Evolutionary conservation across 2,329 filamentous ascomycete genomes (phyloP).

Genomic region (Trichothecium sympodiale): DNA sequence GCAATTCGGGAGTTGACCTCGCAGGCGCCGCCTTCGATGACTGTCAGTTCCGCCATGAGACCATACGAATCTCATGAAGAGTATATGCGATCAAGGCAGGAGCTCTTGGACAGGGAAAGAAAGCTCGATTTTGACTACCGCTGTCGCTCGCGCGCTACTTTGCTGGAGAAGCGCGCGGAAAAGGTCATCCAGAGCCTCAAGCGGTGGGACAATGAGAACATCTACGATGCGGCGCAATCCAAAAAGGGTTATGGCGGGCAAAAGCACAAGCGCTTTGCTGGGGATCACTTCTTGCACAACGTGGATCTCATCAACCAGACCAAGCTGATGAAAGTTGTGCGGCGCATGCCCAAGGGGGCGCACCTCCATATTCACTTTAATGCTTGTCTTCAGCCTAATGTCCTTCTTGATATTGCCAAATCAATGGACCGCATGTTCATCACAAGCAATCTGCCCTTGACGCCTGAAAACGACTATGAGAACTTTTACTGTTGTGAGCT

Average conservation of each 20-base stretch:
- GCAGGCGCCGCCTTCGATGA: background rate
- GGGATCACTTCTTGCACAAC: slow-evolving; percentile 50
- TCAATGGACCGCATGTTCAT: slow-evolving; percentile 58
- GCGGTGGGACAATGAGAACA: slow-evolving; percentile 18
- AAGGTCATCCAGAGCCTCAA: slow-evolving; percentile 27
- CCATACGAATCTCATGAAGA: slow-evolving; percentile 9
- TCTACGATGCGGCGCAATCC: slow-evolving; percentile 23
- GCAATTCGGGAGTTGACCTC: slow-evolving; percentile 6
- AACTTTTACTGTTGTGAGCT: slow-evolving; percentile 46
- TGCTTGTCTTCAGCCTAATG: slow-evolving; percentile 51
- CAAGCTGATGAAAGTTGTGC: slow-evolving; percentile 43
- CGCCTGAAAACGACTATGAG: slow-evolving; percentile 21
- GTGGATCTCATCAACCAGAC: slow-evolving; percentile 42
- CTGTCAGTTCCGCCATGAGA: slow-evolving; percentile 1
- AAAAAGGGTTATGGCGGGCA: slow-evolving; percentile 30
- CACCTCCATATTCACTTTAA: slow-evolving; percentile 73
- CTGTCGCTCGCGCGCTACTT: slow-evolving; percentile 19
- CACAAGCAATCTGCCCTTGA: slow-evolving; percentile 42
- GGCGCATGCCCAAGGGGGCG: slow-evolving; percentile 56
- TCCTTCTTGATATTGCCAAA: slow-evolving; percentile 45
- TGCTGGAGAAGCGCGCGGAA: slow-evolving; percentile 25
- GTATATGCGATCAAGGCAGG: slow-evolving; percentile 20
- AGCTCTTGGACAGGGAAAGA: slow-evolving; percentile 20
- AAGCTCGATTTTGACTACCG: slow-evolving; percentile 28
- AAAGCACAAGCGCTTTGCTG: slow-evolving; percentile 30